Base-by-base conservation (phyloP, 768 basidiomycete genomes). In the Rhodotorula diobovata region DNA sequence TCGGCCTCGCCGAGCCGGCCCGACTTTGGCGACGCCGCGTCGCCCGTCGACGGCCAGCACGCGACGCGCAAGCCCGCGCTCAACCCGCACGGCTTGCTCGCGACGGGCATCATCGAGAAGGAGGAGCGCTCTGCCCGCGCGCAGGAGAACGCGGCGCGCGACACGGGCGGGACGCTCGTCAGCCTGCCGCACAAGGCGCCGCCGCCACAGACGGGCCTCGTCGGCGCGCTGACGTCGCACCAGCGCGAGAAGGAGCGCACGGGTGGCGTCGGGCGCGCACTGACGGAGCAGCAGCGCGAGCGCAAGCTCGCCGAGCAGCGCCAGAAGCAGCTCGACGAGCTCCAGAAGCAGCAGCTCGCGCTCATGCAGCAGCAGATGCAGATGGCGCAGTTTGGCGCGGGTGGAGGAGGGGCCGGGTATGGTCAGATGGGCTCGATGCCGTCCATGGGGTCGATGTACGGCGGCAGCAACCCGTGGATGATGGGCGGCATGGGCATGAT, bases 161-260 rank as follows among this genome's bases (percentile, higher is more conserved):
- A 96, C 81, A 88, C 85, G 14, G 96, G 96, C 39, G 90, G 87
- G 25, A 92, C 93, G 9, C 85, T 98, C 63, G 88, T 98, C 82
- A 94, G 95, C 79, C 91, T 99, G n/a, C 92, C 91, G 9, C 87
- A 88, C 78, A 95, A 95, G 79, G 93, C 94, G 0, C 93, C 91
- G 0, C 91, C 92, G 4, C 94, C 96, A 15, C 93, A 95, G 81
- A 91, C 90, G 54, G 96, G 96, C 50, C 85, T 98, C 54, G 87
- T 99, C 60, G 96, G 96, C 28, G 95, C 95, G 4, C 93, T 98
- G 77, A 93, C 93, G 54, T 91, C 90, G 16, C 93, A 96, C 79
- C 93, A 99, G 81, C 86, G 91, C 63, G 95, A 98, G 67, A 85
- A 92, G 70, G 92, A 95, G 78, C 88, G 93, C 39, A 93, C 95